phyloP scores from a whole-genome alignment of 2,329 filamentous ascomycete species.

The Tympanopsis confertula region DNA sequence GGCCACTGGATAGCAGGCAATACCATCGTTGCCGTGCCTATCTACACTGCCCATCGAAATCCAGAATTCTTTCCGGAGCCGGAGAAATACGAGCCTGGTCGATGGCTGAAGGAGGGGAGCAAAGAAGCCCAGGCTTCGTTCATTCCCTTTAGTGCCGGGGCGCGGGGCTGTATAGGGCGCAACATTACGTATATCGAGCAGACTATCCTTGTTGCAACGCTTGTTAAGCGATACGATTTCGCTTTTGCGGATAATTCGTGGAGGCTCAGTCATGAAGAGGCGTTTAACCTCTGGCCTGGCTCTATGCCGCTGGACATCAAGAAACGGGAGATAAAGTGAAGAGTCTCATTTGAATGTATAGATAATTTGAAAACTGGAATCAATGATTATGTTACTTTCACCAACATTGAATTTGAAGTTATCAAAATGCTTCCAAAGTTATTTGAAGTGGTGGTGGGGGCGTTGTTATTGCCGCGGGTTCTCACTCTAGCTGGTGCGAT shows the following conservation, averaged over 20 bases:
- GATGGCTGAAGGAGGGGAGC: background rate
- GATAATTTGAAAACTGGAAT: too few species aligned
- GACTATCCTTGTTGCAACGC: slow-evolving; percentile 25
- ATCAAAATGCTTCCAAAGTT: too few species aligned
- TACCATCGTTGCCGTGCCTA: slow-evolving; percentile 17
- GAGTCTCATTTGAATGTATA: too few species aligned
- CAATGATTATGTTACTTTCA: too few species aligned
- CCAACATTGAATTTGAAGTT: too few species aligned
- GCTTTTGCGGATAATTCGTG: slow-evolving; percentile 14
- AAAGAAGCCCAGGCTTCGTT: background rate
- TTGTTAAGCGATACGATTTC: slow-evolving; percentile 30
- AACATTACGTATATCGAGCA: slow-evolving; percentile 31
- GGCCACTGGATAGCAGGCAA: slow-evolving; percentile 20
- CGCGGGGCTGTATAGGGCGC: slow-evolving; percentile 7
- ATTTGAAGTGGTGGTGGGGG: too few species aligned
- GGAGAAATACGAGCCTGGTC: background rate
- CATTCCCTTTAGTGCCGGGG: background rate
- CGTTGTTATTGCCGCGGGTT: too few species aligned
- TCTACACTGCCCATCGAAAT: slow-evolving; percentile 10
- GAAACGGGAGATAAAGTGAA: too few species aligned
- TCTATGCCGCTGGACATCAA: background rate
- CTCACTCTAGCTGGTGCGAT: too few species aligned
- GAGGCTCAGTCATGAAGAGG: too few species aligned
- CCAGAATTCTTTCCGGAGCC: background rate
- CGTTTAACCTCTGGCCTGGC: background rate